Evolutionary conservation across 2,329 filamentous ascomycete species (phyloP), one percentile per base, ranked within the genome.

Genomic region (Trichoderma cornu-damae): DNA sequence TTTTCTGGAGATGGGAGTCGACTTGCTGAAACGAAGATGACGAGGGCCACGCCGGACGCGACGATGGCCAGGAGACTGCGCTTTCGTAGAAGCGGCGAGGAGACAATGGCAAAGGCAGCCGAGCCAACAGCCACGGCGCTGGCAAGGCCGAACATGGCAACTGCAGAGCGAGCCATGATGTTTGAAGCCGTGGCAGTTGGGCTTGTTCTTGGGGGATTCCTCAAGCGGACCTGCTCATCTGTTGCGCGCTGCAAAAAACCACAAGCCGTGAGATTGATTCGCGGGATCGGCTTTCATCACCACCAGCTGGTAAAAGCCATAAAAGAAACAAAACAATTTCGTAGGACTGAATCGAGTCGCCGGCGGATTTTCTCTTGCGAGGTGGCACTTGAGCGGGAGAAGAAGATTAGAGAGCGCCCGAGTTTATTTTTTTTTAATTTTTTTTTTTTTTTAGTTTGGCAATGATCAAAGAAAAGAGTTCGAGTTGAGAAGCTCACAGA

Each of bases 1-100:
- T 35, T 22, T 5, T n/a, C 0, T 14, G 38, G 12, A 1, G 12
- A 16, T 2, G 20, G 8, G 20, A 11, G n/a, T 16, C 22, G 18
- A 20, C 66, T 57, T 62, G 72, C 73, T 28, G 68, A 68, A 26
- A 68, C 40, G 48, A 70, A 71, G 47, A 72, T 64, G 53, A 61
- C 12, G 2, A 68, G 49, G 18, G 53, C 52, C n/a, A 68, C 58
- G 40, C 63, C 18, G 2, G 62, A 42, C 4, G 66, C 40, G 26
- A 69, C 14, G 26, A 55, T 52, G 0, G 63, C 62, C 32, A 61
- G 52, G 53, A 61, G 44, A 2, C 18, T 37, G 48, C 43, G n/a
- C 12, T 48, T 58, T 8, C 24, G 18, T 1, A 51, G 18, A 24
- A 47, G 26, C 7, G 49, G 20, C 2, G 43, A 48, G 6, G 37